Percentiles rank a stretch among this genome's conserved stretches.
Evolutionary conservation across 768 basidiomycete species (phyloP).

Genomic region (Dentipellis fragilis): DNA sequence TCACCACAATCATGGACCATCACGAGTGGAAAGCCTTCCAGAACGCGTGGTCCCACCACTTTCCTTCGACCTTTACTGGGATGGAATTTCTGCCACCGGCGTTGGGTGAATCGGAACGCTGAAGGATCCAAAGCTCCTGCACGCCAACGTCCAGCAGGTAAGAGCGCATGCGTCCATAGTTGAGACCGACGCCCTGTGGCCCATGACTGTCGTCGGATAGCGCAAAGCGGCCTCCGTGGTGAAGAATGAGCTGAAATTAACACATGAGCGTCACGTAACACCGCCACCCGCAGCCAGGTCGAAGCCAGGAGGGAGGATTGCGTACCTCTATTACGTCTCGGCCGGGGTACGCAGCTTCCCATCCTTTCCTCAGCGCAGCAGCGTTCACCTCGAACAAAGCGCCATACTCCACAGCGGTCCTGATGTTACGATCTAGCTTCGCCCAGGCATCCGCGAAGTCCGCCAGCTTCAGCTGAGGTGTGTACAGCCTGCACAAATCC

Average conservation of each 20-base stretch:
- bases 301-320: background rate
- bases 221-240: conserved; percentile 60
- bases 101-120: conserved; percentile 30
- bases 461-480: conserved; percentile 47
- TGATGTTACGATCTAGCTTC: conserved; percentile 67
- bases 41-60: conserved; percentile 53
- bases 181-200: conserved; percentile 76
- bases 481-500: conserved; percentile 85
- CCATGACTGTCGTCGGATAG: conserved; percentile 97
- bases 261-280: background rate
- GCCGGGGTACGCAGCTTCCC: conserved; percentile 79
- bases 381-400: conserved; percentile 91
- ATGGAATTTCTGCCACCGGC: conserved; percentile 34
- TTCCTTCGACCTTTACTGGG: conserved; percentile 34
- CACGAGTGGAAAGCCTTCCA: conserved; percentile 23
- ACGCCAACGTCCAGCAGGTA: conserved; percentile 62
- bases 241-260: conserved; percentile 52
- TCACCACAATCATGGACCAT: background rate
- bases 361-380: conserved; percentile 87
- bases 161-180: conserved; percentile 56
- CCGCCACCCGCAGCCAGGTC: background rate
- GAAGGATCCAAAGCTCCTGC: conserved; percentile 55
- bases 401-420: conserved; percentile 65
- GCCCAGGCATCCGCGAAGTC: conserved; percentile 50
- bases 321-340: conserved; percentile 65